Percentiles rank a stretch among this genome's conserved stretches.
Evolutionary conservation across 2,329 filamentous ascomycete species (phyloP).

Genomic region (Metarhizium humberi): DNA sequence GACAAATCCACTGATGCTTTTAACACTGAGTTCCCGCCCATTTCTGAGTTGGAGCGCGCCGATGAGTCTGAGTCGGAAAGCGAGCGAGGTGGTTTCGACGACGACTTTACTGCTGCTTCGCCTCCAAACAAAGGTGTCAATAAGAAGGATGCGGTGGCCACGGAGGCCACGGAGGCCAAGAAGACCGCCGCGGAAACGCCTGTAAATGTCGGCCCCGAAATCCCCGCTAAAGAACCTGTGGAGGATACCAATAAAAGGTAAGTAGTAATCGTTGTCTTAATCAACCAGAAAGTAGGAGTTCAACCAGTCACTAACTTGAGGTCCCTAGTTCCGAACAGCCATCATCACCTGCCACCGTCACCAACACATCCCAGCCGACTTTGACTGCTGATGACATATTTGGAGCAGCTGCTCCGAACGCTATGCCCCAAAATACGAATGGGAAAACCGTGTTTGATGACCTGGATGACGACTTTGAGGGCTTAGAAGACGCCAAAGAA

Average conservation of each 20-base stretch:
- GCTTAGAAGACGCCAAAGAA: conserved; percentile 76
- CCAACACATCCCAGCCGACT: conserved; percentile 21
- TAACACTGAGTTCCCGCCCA: conserved; percentile 82
- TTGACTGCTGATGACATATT: conserved; percentile 32
- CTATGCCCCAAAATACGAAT: conserved; percentile 18
- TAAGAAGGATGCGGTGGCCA: conserved; percentile 5
- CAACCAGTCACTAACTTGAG: not conserved
- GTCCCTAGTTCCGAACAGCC: conserved; percentile 18
- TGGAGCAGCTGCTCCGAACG: conserved; percentile 21
- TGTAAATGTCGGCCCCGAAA: conserved; percentile 8
- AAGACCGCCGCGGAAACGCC: not conserved
- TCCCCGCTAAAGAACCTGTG: conserved; percentile 15
- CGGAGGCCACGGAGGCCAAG: conserved; percentile 3
- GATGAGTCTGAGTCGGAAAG: conserved; percentile 76
- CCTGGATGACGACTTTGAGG: conserved; percentile 72
- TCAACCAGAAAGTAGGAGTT: not conserved
- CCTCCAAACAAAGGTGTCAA: conserved; percentile 26
- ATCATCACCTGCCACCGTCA: conserved; percentile 22
- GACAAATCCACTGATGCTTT: conserved; percentile 43
- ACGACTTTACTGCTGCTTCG: conserved; percentile 72
- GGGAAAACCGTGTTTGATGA: conserved; percentile 58
- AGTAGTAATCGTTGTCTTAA: conserved; percentile 2
- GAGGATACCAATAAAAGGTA: conserved; percentile 17
- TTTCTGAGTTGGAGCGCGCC: conserved; percentile 73
- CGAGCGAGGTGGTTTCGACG: conserved; percentile 79